phyloP scores from a whole-genome alignment of 805 yeast genomes.

The Teunomyces atbi region DNA sequence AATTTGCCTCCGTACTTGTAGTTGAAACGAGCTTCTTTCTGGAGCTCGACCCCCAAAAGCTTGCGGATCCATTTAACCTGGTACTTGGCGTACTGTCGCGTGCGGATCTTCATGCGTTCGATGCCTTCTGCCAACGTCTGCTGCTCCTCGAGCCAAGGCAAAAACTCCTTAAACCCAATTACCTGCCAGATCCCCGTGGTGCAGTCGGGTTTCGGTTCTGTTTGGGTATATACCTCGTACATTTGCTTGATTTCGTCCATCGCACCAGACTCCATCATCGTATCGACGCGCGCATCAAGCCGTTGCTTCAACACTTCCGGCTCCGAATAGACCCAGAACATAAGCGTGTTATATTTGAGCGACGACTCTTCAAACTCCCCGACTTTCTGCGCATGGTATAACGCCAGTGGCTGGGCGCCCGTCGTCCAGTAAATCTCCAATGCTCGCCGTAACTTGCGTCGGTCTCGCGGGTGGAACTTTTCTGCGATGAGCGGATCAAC shows the following conservation, averaged over 20 bases:
- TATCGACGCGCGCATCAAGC: constrained; percentile 77
- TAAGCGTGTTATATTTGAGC: constrained; percentile 58
- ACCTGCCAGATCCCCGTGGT: constrained; percentile 90
- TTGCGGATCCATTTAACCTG: constrained; percentile 92
- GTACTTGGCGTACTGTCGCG: constrained; percentile 81
- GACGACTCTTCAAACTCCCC: constrained; percentile 44
- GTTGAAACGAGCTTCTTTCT: constrained; percentile 42
- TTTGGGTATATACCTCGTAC: constrained; percentile 41
- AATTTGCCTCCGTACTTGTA: constrained; percentile 62
- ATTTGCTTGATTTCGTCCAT: constrained; percentile 64
- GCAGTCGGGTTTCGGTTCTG: constrained; percentile 42
- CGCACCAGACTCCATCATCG: constrained; percentile 74
- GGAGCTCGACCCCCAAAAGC: constrained; percentile 59
- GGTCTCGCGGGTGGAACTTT: constrained; percentile 91
- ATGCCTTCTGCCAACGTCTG: constrained; percentile 45
- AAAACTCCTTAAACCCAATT: constrained; percentile 87
- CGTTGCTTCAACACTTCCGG: constrained; percentile 55
- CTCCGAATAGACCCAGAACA: constrained; percentile 82
- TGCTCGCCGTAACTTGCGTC: constrained; percentile 73
- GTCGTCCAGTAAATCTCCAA: constrained; percentile 74
- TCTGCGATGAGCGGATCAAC: constrained; percentile 71
- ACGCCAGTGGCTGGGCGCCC: constrained; percentile 64
- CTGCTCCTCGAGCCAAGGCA: constrained; percentile 57
- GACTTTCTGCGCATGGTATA: constrained; percentile 60
- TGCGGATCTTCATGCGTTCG: constrained; percentile 76